Evolutionary conservation across 1,284 basidiomycete species (phyloP).

Genomic region (Cerioporus squamosus): DNA sequence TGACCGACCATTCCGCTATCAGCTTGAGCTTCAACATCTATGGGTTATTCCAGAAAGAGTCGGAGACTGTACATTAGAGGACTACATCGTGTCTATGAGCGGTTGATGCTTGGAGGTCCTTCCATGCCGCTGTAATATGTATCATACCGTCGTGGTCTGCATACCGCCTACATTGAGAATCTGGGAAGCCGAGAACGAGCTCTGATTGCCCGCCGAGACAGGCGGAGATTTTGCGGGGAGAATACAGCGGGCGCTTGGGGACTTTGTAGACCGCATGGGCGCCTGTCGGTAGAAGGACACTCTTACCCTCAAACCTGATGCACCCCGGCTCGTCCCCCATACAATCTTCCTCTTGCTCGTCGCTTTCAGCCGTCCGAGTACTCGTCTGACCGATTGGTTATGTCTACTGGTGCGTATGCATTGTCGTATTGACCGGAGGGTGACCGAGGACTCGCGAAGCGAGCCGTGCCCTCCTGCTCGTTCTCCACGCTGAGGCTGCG

Average conservation of each 20-base stretch:
- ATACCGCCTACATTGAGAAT: no score
- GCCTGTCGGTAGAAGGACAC: conserved; percentile 21
- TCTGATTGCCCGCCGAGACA: no score
- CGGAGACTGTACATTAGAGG: conserved; percentile 24
- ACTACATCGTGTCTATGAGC: no score
- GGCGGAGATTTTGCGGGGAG: conserved; percentile 12
- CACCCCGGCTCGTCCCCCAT: conserved; percentile 30
- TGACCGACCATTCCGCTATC: conserved; percentile 5
- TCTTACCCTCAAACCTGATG: conserved; percentile 39
- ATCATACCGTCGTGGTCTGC: not conserved
- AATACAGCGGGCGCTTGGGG: conserved; percentile 12
- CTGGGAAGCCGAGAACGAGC: not conserved
- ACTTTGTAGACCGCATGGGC: conserved; percentile 18
- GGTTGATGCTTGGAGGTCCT: not conserved
- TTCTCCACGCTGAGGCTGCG: conserved; percentile 27
- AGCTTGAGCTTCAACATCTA: conserved; percentile 83
- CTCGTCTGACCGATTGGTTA: conserved; percentile 8
- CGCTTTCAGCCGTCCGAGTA: conserved; percentile 13
- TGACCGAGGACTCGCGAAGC: conserved; percentile 3
- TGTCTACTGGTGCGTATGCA: conserved; percentile 24
- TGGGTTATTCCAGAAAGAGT: conserved; percentile 46
- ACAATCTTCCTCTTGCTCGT: conserved; percentile 20
- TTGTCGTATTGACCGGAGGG: conserved; percentile 5
- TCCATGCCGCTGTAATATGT: conserved; percentile 1
- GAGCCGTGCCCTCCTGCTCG: conserved; percentile 19